Conservation (phyloP, 805 yeast genomes). For the Candida alai region DNA sequence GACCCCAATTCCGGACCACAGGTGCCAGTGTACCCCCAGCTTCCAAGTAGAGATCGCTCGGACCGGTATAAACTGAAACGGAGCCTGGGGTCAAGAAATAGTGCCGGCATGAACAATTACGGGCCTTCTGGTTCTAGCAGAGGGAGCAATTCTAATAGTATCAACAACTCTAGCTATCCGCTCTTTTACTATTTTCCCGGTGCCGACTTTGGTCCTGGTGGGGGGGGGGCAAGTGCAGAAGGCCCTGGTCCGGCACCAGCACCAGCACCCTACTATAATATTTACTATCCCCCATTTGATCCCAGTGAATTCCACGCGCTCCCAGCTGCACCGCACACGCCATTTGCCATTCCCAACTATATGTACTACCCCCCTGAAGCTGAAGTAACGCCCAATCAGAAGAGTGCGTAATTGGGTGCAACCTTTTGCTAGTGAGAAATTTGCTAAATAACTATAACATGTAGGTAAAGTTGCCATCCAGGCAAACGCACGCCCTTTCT, state of each 20-base stretch:
- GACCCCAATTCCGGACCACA: conserved; percentile 4
- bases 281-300: conserved; percentile 8
- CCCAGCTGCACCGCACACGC: conserved; percentile 1
- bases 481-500: too few species aligned
- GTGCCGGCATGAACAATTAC: too few species aligned
- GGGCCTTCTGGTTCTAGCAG: neutral
- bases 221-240: neutral
- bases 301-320: conserved; percentile 1
- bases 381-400: conserved; percentile 9
- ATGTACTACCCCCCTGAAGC: conserved; percentile 10
- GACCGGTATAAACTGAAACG: neutral
- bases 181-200: conserved; percentile 10
- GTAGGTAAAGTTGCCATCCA: too few species aligned
- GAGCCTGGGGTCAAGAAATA: neutral
- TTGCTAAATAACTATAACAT: conserved; percentile 1
- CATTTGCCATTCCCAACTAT: conserved; percentile 9
- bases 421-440: neutral
- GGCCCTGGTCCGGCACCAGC: conserved; percentile 1
- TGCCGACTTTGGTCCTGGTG: conserved; percentile 2
- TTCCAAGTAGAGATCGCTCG: neutral
- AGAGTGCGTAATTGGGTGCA: conserved; percentile 7
- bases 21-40: neutral
- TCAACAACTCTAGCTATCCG: conserved; percentile 7
- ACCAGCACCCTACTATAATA: conserved; percentile 7
- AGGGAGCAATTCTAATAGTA: neutral